Conservation (phyloP, 106 monocot genomes). For the Platanthera guangdongensis region DNA sequence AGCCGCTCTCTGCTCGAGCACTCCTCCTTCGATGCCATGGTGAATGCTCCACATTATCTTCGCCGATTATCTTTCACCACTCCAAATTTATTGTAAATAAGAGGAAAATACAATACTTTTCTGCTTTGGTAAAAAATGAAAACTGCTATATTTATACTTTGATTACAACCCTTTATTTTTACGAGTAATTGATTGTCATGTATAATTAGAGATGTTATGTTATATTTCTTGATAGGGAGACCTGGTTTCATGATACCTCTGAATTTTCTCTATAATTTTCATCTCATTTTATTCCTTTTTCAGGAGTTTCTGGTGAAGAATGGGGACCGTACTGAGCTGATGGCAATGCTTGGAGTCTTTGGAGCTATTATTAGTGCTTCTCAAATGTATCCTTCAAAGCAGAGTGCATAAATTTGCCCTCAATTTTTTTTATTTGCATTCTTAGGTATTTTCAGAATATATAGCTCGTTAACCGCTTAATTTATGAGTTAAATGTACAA, state of each 20-base stretch:
- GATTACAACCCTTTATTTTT: background rate
- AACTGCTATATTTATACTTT: background rate
- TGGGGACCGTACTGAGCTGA: conserved; percentile 70
- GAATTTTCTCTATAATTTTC: background rate
- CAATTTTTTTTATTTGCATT: background rate
- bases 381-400: conserved; percentile 77
- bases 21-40: too few relatives aligned
- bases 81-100: background rate
- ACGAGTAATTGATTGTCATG: background rate
- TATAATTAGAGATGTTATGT: background rate
- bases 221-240: background rate
- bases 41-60: too few relatives aligned
- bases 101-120: background rate
- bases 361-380: conserved; percentile 76
- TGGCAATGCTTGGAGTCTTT: conserved; percentile 86
- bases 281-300: conserved; percentile 4
- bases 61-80: too few relatives aligned
- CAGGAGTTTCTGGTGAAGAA: conserved; percentile 88
- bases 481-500: background rate
- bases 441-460: background rate
- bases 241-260: background rate
- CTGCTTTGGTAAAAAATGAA: background rate
- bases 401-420: background rate
- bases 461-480: background rate
- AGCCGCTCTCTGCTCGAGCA: too few relatives aligned